Base-by-base conservation (phyloP, 768 basidiomycete species). In the Psilocybe cyanescens region DNA sequence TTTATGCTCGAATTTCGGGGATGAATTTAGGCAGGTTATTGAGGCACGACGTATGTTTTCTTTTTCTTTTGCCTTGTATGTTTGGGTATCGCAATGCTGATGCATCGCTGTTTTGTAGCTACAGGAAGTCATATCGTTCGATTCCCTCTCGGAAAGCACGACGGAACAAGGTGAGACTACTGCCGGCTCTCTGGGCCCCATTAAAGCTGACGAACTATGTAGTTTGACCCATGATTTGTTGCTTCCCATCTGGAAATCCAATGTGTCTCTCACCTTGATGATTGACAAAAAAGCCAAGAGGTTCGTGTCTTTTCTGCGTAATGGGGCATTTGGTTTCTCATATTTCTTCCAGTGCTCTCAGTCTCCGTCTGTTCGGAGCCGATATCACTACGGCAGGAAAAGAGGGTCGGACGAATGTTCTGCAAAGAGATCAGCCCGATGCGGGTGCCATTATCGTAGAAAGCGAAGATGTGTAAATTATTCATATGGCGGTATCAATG, bases 171-270 rank as follows among this genome's bases (percentile, higher is more conserved):
- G 90, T 92, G 70, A 69, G 89, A 76, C 11, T 35, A 11, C 33
- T 11, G 6, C 11, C 6, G 7, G 33, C 31, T 28, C 47, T 55
- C 19, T 39, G 29, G 19, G 17, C 29, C 58, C 14, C 14, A 51
- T 44, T 3, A 8, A 50, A 61, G 3, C 57, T 53, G 9, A 46
- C 5, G 19, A 6, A 37, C 24, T 67, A 56, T 64, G 9, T 56
- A 95, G 91, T 4, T 78, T 94, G 37, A 78, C 83, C n/a, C 87
- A 92, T 65, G 89, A 94, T 55, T 80, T 99, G 28, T 74, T 90
- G n/a, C 77, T 98, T n/a, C 97, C 97, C 0, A 83, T 99, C 55
- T 99, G 97, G 97, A 95, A 93, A 76, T 95, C 94, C 2, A 90
- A 89, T 60, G 86, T 88, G 11, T 97, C 95, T 0, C 72, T 97